Conservation (phyloP, 2,329 filamentous ascomycete species). For the Fonsecaea pugnacius region DNA sequence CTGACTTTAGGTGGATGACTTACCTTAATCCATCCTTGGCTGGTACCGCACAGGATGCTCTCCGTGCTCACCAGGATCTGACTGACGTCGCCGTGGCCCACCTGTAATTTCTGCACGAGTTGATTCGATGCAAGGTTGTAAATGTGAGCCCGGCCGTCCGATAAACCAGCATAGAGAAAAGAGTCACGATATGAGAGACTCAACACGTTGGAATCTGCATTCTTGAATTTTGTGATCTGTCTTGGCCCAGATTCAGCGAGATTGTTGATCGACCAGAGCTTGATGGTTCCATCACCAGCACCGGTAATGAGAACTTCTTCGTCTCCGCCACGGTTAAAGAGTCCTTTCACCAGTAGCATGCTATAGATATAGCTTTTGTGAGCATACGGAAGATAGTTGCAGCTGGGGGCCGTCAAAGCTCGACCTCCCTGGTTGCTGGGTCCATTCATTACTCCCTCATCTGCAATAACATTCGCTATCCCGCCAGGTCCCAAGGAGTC, state of each 20-base stretch:
- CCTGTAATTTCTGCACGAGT: conserved; percentile 81
- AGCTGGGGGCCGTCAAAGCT: conserved; percentile 77
- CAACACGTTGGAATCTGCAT: conserved; percentile 67
- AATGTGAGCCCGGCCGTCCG: conserved; percentile 85
- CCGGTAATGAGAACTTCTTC: conserved; percentile 85
- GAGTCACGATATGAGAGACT: conserved; percentile 86
- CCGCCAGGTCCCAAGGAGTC: conserved; percentile 86
- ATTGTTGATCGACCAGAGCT: conserved; percentile 69
- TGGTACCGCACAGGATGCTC: conserved; percentile 83
- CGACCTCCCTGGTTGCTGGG: conserved; percentile 62
- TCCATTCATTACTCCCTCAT: conserved; percentile 52
- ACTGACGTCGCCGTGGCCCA: conserved; percentile 75
- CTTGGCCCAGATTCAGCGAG: conserved; percentile 62
- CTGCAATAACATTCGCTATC: conserved; percentile 60
- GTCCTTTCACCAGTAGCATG: conserved; percentile 81
- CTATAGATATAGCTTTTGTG: conserved; percentile 96
- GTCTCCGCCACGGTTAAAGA: conserved; percentile 70
- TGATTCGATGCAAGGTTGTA: conserved; percentile 97
- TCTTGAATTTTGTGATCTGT: conserved; percentile 70
- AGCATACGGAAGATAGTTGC: conserved; percentile 83
- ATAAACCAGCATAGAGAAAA: conserved; percentile 88
- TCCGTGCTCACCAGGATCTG: conserved; percentile 64
- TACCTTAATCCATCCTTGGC: conserved; percentile 84
- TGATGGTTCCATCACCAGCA: conserved; percentile 90
- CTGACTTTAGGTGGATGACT: conserved; percentile 37